Evolutionary conservation across 164 flowering plant genomes (phyloP).

Genomic region (Umbilicus rupestris): DNA sequence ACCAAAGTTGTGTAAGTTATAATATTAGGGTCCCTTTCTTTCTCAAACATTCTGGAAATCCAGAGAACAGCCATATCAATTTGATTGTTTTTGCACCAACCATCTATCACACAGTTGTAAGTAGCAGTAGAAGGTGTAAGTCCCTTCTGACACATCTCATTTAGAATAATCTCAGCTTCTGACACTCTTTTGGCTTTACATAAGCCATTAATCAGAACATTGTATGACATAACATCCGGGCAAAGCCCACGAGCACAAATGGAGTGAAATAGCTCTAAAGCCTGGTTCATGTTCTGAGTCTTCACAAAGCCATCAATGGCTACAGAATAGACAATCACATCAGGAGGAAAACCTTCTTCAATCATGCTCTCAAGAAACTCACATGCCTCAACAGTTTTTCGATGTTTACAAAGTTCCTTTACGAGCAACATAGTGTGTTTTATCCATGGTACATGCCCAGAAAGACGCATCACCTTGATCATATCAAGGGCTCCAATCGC

Average conservation of each 20-base stretch:
- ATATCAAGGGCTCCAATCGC: conserved; percentile 41
- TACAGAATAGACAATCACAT: conserved; percentile 62
- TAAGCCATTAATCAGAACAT: conserved; percentile 59
- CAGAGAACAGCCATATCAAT: conserved; percentile 45
- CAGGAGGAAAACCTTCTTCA: conserved; percentile 51
- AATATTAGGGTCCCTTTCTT: conserved; percentile 49
- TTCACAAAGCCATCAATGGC: conserved; percentile 50
- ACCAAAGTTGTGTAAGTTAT: conserved; percentile 70
- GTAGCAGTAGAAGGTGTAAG: conserved; percentile 69
- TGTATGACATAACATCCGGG: conserved; percentile 77
- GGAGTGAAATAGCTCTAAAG: conserved; percentile 45
- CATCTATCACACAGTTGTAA: conserved; percentile 69
- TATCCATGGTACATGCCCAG: conserved; percentile 79
- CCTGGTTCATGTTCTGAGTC: conserved; percentile 38
- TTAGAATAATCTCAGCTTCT: conserved; percentile 46
- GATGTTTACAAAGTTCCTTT: conserved; percentile 39
- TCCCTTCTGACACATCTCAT: conserved; percentile 50
- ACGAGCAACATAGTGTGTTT: conserved; percentile 58
- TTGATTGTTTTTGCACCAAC: conserved; percentile 59
- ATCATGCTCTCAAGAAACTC: conserved; percentile 49
- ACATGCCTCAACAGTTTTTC: conserved; percentile 48
- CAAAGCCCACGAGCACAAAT: conserved; percentile 38
- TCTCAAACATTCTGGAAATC: conserved; percentile 44
- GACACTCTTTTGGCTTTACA: conserved; percentile 47
- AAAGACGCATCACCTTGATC: conserved; percentile 46